phyloP scores from a whole-genome alignment of 208 protist species.

The Trypanosomatidae sp. region DNA sequence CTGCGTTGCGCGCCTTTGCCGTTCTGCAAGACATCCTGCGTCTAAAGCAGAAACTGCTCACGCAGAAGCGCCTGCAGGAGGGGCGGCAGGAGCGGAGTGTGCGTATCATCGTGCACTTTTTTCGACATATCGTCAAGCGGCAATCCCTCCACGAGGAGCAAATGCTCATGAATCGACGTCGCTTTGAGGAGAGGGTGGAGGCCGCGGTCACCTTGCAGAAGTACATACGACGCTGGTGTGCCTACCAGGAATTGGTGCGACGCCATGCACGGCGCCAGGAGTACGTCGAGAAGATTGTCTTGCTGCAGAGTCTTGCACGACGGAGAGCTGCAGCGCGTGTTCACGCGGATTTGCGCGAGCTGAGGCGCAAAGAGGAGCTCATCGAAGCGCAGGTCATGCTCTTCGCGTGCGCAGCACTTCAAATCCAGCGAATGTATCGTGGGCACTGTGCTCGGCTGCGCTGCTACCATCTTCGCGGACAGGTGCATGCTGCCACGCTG shows the following conservation, averaged over 20 bases:
- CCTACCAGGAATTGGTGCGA: conserved; percentile 34
- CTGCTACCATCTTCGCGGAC: conserved; percentile 38
- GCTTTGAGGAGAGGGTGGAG: conserved; percentile 29
- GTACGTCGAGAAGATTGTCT: conserved; percentile 28
- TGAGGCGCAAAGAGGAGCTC: conserved; percentile 5
- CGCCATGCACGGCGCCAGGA: conserved; percentile 31
- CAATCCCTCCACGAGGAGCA: conserved; percentile 17
- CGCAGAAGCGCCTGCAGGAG: conserved; percentile 26
- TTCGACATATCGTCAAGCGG: conserved; percentile 40
- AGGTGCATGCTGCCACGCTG: conserved; percentile 42
- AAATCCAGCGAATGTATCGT: conserved; percentile 77
- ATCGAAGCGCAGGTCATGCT: conserved; percentile 9
- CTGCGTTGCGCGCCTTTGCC: conserved; percentile 52
- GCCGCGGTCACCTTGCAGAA: conserved; percentile 60
- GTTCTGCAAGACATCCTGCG: conserved; percentile 61
- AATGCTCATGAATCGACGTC: conserved; percentile 12
- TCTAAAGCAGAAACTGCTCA: conserved; percentile 35
- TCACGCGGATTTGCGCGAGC: conserved; percentile 19
- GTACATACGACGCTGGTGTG: conserved; percentile 70
- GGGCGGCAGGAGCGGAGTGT: conserved; percentile 51
- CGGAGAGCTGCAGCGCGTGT: conserved; percentile 21
- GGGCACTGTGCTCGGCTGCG: conserved; percentile 48
- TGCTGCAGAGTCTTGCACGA: conserved; percentile 59
- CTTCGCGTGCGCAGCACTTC: conserved; percentile 50
- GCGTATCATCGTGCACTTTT: conserved; percentile 58